Evolutionary conservation across 2,329 filamentous ascomycete species (phyloP).

Genomic region (Kalmusia sp.): DNA sequence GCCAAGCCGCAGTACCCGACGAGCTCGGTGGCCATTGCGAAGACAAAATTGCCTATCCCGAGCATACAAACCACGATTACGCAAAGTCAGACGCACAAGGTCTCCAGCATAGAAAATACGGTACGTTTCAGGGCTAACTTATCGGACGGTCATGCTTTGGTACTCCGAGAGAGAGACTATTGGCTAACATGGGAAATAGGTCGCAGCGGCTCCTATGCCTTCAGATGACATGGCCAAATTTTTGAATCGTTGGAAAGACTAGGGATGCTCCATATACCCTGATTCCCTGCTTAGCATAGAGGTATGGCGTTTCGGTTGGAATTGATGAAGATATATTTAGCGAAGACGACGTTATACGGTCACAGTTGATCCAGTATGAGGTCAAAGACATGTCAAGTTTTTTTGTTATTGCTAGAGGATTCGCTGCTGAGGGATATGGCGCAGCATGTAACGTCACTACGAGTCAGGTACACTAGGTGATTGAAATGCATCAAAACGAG

Average conservation of each 20-base stretch:
- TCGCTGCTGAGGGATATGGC: neutral
- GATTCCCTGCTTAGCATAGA: neutral
- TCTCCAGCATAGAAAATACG: constrained; percentile 63
- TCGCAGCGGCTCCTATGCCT: constrained; percentile 59
- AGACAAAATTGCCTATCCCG: constrained; percentile 54
- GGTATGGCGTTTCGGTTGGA: neutral
- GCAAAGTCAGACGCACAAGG: constrained; percentile 58
- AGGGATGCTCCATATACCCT: neutral
- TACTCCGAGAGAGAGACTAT: too few relatives aligned
- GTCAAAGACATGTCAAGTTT: neutral
- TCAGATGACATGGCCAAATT: constrained; percentile 64
- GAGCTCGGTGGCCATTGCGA: constrained; percentile 61
- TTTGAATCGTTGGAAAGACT: constrained; percentile 67
- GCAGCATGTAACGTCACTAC: neutral
- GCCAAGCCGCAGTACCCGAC: constrained; percentile 61
- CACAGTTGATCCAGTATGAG: neutral
- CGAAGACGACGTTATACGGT: neutral
- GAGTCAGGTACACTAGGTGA: neutral
- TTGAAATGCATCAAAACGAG: neutral
- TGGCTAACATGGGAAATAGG: constrained; percentile 51
- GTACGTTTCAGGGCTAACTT: constrained; percentile 51
- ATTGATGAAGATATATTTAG: neutral
- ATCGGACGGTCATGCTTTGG: neutral
- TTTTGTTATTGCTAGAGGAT: too few relatives aligned
- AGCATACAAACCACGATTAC: constrained; percentile 61